Conservation (phyloP, 495 filamentous ascomycete species). For the Talaromyces nanjingensis region DNA sequence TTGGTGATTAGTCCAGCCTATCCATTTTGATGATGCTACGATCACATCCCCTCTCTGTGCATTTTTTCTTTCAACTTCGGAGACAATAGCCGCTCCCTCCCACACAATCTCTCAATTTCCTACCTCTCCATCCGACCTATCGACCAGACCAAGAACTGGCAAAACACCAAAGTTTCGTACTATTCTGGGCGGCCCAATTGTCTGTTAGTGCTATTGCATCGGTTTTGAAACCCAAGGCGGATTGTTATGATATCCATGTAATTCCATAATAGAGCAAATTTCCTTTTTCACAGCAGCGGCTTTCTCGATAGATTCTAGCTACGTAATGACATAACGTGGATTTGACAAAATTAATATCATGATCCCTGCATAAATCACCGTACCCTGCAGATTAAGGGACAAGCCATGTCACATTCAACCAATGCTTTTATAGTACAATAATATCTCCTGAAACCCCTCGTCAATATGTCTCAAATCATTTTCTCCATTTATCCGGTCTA, state of each 20-base stretch:
- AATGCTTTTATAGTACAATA: background rate
- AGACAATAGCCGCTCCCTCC: background rate
- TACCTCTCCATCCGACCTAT: background rate
- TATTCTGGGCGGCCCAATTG: background rate
- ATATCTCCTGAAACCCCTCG: background rate
- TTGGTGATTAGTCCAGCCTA: background rate
- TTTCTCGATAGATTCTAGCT: background rate
- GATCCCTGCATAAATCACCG: background rate
- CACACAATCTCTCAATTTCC: background rate
- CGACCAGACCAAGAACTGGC: background rate
- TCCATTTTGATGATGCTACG: background rate
- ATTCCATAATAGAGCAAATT: background rate
- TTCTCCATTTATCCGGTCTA: background rate
- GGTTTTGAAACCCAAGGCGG: background rate
- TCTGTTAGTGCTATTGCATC: background rate
- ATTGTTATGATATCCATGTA: background rate
- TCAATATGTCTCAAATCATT: background rate
- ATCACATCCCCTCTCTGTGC: background rate
- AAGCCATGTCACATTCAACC: background rate
- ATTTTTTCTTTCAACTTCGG: background rate
- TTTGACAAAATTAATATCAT: background rate
- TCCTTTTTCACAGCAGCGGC: background rate
- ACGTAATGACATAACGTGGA: background rate
- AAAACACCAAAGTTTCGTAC: background rate
- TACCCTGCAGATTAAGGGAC: background rate